phyloP scores from a whole-genome alignment of 805 yeast genomes.

The Kuraishia ogatae region DNA sequence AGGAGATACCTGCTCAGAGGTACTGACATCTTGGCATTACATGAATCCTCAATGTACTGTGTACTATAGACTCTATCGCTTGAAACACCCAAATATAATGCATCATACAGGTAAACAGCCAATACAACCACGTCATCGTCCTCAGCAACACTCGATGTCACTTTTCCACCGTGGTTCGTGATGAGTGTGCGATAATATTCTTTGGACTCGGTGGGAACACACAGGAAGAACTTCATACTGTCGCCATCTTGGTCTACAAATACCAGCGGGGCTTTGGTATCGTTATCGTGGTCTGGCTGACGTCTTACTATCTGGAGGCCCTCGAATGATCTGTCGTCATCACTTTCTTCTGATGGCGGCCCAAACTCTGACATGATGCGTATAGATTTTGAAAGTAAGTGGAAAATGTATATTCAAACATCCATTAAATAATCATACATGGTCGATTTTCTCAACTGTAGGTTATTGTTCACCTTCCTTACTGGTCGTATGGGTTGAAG shows the following conservation, averaged over 20 bases:
- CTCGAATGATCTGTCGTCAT: not conserved
- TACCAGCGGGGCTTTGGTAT: not conserved
- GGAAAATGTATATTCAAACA: too few relatives aligned
- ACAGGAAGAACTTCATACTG: not conserved
- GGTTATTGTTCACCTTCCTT: too few relatives aligned
- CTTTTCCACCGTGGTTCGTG: slow-evolving; percentile 2
- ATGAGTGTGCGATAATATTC: not conserved
- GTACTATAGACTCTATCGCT: not conserved
- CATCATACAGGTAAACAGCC: not conserved
- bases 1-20: not conserved
- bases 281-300: not conserved
- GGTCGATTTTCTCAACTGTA: not conserved
- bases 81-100: not conserved
- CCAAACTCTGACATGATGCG: not conserved
- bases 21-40: not conserved
- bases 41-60: not conserved
- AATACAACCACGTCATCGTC: not conserved
- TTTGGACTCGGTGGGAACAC: not conserved
- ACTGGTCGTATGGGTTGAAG: not conserved
- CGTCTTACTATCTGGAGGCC: not conserved
- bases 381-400: too few relatives aligned
- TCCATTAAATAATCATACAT: too few relatives aligned
- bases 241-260: not conserved
- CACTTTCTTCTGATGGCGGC: not conserved
- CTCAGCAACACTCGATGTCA: not conserved